Evolutionary conservation across 768 basidiomycete species (phyloP).

Genomic region (Rhodocollybia butyracea): DNA sequence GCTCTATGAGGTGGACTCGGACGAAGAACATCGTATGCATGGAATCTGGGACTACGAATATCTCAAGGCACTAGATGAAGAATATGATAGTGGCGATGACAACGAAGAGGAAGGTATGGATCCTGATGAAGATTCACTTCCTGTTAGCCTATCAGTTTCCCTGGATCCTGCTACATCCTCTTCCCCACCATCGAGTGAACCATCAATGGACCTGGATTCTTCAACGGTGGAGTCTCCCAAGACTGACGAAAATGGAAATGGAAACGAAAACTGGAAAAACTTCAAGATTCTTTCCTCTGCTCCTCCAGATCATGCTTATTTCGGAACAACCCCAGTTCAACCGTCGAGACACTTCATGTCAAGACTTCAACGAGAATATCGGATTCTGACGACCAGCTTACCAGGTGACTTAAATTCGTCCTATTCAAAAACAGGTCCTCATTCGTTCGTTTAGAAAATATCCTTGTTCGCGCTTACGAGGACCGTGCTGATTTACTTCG

Average conservation of each 20-base stretch:
- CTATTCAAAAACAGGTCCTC: not conserved
- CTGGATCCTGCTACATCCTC: not conserved
- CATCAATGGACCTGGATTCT: not conserved
- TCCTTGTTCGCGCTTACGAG: slow-evolving; percentile 88
- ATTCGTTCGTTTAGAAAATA: slow-evolving; percentile 54
- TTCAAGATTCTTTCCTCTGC: slow-evolving; percentile 77
- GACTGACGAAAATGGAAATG: not conserved
- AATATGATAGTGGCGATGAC: slow-evolving; percentile 36
- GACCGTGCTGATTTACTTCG: slow-evolving; percentile 85
- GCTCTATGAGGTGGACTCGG: slow-evolving; percentile 49
- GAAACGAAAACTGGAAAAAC: slow-evolving; percentile 55
- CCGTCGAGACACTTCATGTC: slow-evolving; percentile 72
- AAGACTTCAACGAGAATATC: slow-evolving; percentile 82
- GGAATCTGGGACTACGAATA: slow-evolving; percentile 39
- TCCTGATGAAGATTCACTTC: slow-evolving; percentile 25
- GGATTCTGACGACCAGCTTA: slow-evolving; percentile 70
- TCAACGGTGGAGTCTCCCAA: not conserved
- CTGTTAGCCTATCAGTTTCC: too few relatives aligned
- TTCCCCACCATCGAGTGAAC: not conserved
- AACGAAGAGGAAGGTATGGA: slow-evolving; percentile 36
- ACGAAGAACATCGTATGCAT: slow-evolving; percentile 43
- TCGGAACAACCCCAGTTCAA: slow-evolving; percentile 53
- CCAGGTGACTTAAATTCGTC: slow-evolving; percentile 57
- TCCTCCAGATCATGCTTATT: slow-evolving; percentile 82
- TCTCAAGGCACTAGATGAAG: slow-evolving; percentile 39